Conservation (phyloP, 2,329 filamentous ascomycete genomes). For the Sporothrix globosa region DNA sequence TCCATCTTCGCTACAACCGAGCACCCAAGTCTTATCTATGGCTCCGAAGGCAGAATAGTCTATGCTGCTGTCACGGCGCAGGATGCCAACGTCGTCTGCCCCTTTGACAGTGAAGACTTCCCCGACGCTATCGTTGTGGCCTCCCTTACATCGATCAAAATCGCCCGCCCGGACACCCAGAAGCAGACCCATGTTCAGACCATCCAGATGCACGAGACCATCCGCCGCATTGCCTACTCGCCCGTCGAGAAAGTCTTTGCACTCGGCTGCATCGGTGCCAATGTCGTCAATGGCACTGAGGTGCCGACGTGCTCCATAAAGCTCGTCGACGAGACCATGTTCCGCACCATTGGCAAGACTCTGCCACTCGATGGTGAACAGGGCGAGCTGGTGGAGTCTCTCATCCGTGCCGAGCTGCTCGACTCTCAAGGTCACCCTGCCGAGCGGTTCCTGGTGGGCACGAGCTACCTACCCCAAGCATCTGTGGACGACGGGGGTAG, state of each 20-base stretch:
- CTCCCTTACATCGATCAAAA: constrained; percentile 73
- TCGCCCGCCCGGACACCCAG: constrained; percentile 80
- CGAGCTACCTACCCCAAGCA: constrained; percentile 68
- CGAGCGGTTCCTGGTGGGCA: constrained; percentile 90
- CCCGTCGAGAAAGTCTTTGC: constrained; percentile 78
- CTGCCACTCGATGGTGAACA: constrained; percentile 60
- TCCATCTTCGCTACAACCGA: constrained; percentile 94
- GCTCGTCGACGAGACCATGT: constrained; percentile 87
- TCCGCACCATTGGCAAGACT: constrained; percentile 72
- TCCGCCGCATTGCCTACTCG: constrained; percentile 85
- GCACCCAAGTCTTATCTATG: constrained; percentile 91
- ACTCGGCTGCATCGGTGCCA: constrained; percentile 79
- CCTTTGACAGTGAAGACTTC: constrained; percentile 80
- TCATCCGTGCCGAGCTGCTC: constrained; percentile 74
- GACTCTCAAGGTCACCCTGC: constrained; percentile 58
- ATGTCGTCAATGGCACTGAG: constrained; percentile 72
- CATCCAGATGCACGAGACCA: constrained; percentile 76
- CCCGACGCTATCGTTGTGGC: constrained; percentile 81
- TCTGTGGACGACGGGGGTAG: constrained; percentile 50
- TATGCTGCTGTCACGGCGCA: constrained; percentile 94
- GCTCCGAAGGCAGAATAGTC: constrained; percentile 80
- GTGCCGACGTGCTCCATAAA: constrained; percentile 78
- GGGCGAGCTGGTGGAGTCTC: constrained; percentile 78
- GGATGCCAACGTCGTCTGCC: constrained; percentile 77
- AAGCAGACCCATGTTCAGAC: constrained; percentile 86